phyloP scores from a whole-genome alignment of 192 early-diverging fungal genomes.

The Podila epigama region DNA sequence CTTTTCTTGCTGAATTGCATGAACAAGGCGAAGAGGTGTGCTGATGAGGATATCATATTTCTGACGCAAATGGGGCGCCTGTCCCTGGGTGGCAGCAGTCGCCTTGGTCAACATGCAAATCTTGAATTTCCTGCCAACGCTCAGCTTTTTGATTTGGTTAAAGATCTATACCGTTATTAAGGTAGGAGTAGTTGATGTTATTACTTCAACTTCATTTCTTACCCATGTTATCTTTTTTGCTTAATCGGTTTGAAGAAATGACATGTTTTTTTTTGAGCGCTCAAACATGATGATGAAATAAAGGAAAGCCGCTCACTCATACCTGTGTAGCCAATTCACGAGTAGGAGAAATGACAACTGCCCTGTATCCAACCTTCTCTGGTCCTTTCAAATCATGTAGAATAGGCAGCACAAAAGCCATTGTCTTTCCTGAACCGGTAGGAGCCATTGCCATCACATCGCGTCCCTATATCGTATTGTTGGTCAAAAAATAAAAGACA shows the following conservation, averaged over 20 bases:
- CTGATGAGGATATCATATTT: constrained; percentile 94
- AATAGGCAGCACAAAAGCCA: constrained; percentile 93
- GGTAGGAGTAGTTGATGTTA: neutral
- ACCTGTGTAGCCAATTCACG: constrained; percentile 90
- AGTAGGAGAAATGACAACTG: constrained; percentile 92
- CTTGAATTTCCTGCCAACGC: constrained; percentile 79
- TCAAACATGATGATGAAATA: too few species aligned
- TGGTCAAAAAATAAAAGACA: too few species aligned
- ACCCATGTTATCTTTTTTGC: neutral
- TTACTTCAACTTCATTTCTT: neutral
- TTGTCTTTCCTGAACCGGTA: constrained; percentile 98
- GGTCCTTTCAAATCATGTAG: constrained; percentile 83
- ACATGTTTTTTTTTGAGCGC: too few species aligned
- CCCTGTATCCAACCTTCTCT: constrained; percentile 84
- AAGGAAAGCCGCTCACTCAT: neutral
- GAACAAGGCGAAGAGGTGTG: constrained; percentile 91
- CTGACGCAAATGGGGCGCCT: constrained; percentile 67
- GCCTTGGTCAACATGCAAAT: constrained; percentile 86
- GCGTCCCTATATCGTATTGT: constrained; percentile 65
- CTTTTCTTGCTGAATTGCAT: constrained; percentile 80
- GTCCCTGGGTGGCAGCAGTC: constrained; percentile 70
- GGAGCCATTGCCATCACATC: constrained; percentile 97
- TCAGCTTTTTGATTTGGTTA: constrained; percentile 79
- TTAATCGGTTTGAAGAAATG: too few species aligned
- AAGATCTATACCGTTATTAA: constrained; percentile 73